These are phyloP conservation scores for Monosporascus sp. DNA, from an alignment of 2,329 filamentous ascomycete genomes.

Conservation along the genomic window DNA sequence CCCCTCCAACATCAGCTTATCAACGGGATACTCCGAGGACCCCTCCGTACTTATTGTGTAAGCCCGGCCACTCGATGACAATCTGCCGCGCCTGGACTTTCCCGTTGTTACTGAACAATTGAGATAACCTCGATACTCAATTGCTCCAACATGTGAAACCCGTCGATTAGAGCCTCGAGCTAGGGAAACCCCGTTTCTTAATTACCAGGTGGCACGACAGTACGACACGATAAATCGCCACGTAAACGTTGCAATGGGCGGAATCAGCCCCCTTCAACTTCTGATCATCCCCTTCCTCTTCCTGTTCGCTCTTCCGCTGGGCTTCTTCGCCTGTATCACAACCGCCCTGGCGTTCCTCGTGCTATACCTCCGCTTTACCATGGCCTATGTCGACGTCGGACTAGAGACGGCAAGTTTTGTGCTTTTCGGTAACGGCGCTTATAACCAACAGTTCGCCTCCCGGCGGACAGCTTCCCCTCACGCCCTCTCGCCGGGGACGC, in stretches of 20 bases:
- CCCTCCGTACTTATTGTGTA: too few species aligned
- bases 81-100: too few species aligned
- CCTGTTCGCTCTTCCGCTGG: slow-evolving; percentile 57
- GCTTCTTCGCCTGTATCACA: slow-evolving; percentile 58
- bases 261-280: slow-evolving; percentile 49
- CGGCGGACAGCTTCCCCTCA: slow-evolving; percentile 14
- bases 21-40: too few species aligned
- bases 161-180: neutral
- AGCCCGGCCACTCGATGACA: too few species aligned
- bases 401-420: slow-evolving; percentile 53
- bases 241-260: slow-evolving; percentile 36
- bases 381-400: slow-evolving; percentile 60
- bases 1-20: too few species aligned
- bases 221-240: neutral
- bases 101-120: too few species aligned
- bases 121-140: neutral
- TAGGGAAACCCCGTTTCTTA: neutral
- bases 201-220: slow-evolving; percentile 4
- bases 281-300: slow-evolving; percentile 58
- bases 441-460: slow-evolving; percentile 22
- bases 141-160: neutral
- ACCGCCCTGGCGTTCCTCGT: slow-evolving; percentile 57
- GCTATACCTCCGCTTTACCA: slow-evolving; percentile 53
- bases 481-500: slow-evolving; percentile 12
- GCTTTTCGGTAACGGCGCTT: slow-evolving; percentile 37